Conservation (phyloP, 2,329 filamentous ascomycete genomes). For the Knoxdaviesia proteae region DNA sequence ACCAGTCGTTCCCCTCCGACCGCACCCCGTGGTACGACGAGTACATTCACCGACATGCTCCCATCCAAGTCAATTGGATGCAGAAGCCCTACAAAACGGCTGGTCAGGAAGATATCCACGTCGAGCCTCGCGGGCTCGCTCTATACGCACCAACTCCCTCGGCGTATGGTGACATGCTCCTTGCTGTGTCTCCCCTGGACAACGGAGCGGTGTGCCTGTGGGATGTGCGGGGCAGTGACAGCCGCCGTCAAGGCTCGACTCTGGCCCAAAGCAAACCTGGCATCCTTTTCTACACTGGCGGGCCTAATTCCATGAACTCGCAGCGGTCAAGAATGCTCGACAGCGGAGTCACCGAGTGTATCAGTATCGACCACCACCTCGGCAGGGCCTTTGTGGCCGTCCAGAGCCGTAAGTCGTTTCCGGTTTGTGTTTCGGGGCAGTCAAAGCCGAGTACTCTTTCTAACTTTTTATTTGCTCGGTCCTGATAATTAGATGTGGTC, state of each 20-base stretch:
- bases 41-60: constrained; percentile 64
- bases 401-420: constrained; percentile 34
- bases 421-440: neutral
- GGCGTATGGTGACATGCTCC: constrained; percentile 18
- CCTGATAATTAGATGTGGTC: constrained; percentile 30
- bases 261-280: constrained; percentile 44
- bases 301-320: constrained; percentile 21
- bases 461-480: neutral
- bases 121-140: constrained; percentile 56
- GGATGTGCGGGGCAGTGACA: constrained; percentile 43
- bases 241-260: constrained; percentile 35
- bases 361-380: constrained; percentile 51
- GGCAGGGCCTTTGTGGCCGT: constrained; percentile 63
- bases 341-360: constrained; percentile 56
- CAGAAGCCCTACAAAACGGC: constrained; percentile 33
- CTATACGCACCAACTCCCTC: constrained; percentile 29
- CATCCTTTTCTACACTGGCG: constrained; percentile 37
- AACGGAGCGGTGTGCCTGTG: constrained; percentile 74
- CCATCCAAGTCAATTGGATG: constrained; percentile 58
- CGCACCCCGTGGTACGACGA: constrained; percentile 70
- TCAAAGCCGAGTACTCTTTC: neutral
- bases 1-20: constrained; percentile 54
- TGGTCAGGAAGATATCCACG: constrained; percentile 19
- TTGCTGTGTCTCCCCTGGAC: constrained; percentile 59
- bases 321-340: constrained; percentile 44